A percentile compares a stretch with the other conserved stretches of the same genome.
Evolutionary conservation across 352 stramenopile species (phyloP).

Genomic region (Phytophthora ramorum): DNA sequence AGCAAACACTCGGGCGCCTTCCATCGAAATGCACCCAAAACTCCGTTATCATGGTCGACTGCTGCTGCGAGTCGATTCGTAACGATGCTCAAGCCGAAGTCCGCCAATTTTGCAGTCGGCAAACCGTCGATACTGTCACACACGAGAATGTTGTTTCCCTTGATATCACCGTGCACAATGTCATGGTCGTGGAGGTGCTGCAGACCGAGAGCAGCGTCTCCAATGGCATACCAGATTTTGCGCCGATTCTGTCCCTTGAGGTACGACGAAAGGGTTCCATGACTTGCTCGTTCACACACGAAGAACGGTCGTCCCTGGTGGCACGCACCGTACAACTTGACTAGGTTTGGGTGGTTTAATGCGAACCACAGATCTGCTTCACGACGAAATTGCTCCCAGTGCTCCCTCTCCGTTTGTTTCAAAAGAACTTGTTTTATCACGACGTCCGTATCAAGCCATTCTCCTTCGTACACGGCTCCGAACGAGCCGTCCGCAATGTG

Average conservation of each 20-base stretch:
- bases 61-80: background rate
- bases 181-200: slow-evolving; percentile 23
- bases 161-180: slow-evolving; percentile 22
- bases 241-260: slow-evolving; percentile 8
- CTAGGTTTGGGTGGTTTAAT: slow-evolving; percentile 30
- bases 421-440: slow-evolving; percentile 30
- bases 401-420: slow-evolving; percentile 1
- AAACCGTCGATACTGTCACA: slow-evolving; percentile 17
- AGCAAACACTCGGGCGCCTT: slow-evolving; percentile 25
- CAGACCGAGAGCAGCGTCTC: slow-evolving; percentile 18
- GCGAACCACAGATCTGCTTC: slow-evolving; percentile 33
- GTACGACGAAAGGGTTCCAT: slow-evolving; percentile 20
- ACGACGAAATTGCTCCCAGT: slow-evolving; percentile 19
- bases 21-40: slow-evolving; percentile 18
- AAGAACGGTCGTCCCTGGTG: slow-evolving; percentile 35
- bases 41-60: background rate
- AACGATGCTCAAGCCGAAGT: slow-evolving; percentile 24
- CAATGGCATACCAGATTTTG: slow-evolving; percentile 15
- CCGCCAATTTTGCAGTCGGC: slow-evolving; percentile 17
- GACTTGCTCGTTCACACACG: slow-evolving; percentile 24
- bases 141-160: slow-evolving; percentile 30
- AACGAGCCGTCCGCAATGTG: slow-evolving; percentile 31
- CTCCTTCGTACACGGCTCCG: slow-evolving; percentile 21
- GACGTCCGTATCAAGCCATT: slow-evolving; percentile 27
- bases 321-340: slow-evolving; percentile 31